A percentile compares a stretch with the other conserved stretches of the same genome.
These are phyloP conservation scores for Colletotrichum tamarilloi DNA, from an alignment of 2,329 filamentous ascomycete species.

Conservation along the genomic window DNA sequence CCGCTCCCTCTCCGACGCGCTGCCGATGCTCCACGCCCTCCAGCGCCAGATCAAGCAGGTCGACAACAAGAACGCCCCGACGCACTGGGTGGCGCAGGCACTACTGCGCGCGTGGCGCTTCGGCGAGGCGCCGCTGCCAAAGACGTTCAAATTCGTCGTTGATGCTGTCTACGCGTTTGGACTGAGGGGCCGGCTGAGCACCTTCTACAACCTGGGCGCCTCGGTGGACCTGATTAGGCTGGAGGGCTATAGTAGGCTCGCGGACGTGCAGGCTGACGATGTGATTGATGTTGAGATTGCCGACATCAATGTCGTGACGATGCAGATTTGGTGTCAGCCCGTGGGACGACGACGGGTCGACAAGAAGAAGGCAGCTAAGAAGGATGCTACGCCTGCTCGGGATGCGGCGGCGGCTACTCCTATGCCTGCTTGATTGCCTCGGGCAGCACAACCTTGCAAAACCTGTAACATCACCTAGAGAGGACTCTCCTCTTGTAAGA, in stretches of 20 bases:
- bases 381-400: neutral
- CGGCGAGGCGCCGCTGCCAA: constrained; percentile 58
- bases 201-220: constrained; percentile 62
- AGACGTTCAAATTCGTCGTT: constrained; percentile 61
- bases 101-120: constrained; percentile 70
- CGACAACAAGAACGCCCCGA: constrained; percentile 53
- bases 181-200: constrained; percentile 53
- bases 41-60: constrained; percentile 62
- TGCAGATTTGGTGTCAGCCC: constrained; percentile 14
- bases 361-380: too few species aligned
- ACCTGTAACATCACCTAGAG: neutral
- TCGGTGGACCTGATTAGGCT: constrained; percentile 53
- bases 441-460: neutral
- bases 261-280: constrained; percentile 61
- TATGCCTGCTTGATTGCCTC: neutral
- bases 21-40: constrained; percentile 63
- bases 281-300: constrained; percentile 65
- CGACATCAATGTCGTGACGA: constrained; percentile 59
- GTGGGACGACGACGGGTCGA: neutral
- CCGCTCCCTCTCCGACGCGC: constrained; percentile 52
- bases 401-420: neutral
- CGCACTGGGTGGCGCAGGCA: constrained; percentile 69
- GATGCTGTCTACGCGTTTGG: constrained; percentile 46
- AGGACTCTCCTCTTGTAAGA: neutral
- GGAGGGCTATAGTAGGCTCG: constrained; percentile 47